phyloP scores from a whole-genome alignment of 768 basidiomycete species.

The Russula sp. region DNA sequence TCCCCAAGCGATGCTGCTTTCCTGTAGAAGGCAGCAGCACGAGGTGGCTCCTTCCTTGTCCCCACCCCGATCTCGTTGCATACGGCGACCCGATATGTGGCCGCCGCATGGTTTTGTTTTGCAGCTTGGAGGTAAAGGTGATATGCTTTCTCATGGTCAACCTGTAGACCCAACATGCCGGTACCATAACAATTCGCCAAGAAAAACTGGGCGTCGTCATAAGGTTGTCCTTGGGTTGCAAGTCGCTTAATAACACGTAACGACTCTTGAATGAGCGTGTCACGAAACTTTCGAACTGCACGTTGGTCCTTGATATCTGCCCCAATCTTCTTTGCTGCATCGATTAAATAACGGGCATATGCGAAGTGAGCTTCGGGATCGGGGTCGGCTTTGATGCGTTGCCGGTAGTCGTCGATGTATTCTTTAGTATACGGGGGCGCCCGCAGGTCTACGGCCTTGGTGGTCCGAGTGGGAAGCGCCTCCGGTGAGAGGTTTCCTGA shows the following conservation, averaged over 20 bases:
- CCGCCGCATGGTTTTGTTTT: conserved; percentile 93
- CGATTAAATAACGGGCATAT: conserved; percentile 98
- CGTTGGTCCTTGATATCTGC: conserved; percentile 67
- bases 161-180: conserved; percentile 88
- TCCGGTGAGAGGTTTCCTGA: conserved; percentile 52
- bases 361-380: conserved; percentile 97
- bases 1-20: conserved; percentile 95
- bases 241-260: conserved; percentile 88
- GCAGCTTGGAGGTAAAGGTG: conserved; percentile 95
- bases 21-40: conserved; percentile 93
- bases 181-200: conserved; percentile 96
- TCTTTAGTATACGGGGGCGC: conserved; percentile 90
- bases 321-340: conserved; percentile 91
- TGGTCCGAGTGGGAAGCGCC: conserved; percentile 51
- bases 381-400: conserved; percentile 93
- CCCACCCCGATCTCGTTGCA: conserved; percentile 99
- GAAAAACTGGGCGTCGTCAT: conserved; percentile 97
- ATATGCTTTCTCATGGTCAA: conserved; percentile 97
- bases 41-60: conserved; percentile 76
- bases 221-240: conserved; percentile 86
- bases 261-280: conserved; percentile 78
- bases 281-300: conserved; percentile 84
- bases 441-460: conserved; percentile 74
- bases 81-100: conserved; percentile 94
- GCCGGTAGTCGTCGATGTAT: conserved; percentile 96